Percentiles rank a stretch among this genome's conserved stretches.
Conservation (phyloP, 2,329 filamentous ascomycete species). For the Colletotrichum chrysophilum region DNA sequence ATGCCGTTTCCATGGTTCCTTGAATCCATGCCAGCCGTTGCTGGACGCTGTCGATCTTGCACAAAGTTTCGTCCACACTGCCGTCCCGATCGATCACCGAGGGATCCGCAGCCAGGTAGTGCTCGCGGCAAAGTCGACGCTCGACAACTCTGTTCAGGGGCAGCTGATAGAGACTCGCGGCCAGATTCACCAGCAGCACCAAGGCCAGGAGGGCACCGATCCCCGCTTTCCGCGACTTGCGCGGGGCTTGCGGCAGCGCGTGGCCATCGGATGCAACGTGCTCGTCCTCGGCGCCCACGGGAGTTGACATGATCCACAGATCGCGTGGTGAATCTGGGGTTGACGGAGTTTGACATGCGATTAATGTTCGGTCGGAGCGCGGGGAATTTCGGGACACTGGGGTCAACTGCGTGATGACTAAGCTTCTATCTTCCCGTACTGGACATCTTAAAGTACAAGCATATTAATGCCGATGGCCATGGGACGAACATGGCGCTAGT, state of each 20-base stretch:
- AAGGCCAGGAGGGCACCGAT: conserved; percentile 40
- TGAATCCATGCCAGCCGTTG: conserved; percentile 56
- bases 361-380: background rate
- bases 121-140: conserved; percentile 52
- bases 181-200: conserved; percentile 51
- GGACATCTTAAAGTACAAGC: background rate
- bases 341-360: background rate
- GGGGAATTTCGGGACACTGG: background rate
- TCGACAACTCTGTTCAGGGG: conserved; percentile 53
- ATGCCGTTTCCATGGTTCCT: conserved; percentile 53
- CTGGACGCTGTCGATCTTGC: conserved; percentile 59
- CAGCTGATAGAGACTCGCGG: conserved; percentile 52
- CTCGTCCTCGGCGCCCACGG: background rate
- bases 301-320: background rate
- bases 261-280: background rate
- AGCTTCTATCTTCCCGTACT: background rate
- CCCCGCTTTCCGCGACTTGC: background rate
- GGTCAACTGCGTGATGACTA: background rate
- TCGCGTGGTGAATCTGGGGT: background rate
- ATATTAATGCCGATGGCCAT: background rate
- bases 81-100: conserved; percentile 32
- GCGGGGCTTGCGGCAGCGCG: background rate
- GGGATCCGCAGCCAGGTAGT: conserved; percentile 49
- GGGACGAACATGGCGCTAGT: background rate
- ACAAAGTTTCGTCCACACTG: conserved; percentile 53